Base-by-base conservation (phyloP, 768 basidiomycete species). In the Lepiota brunneoincarnata region DNA sequence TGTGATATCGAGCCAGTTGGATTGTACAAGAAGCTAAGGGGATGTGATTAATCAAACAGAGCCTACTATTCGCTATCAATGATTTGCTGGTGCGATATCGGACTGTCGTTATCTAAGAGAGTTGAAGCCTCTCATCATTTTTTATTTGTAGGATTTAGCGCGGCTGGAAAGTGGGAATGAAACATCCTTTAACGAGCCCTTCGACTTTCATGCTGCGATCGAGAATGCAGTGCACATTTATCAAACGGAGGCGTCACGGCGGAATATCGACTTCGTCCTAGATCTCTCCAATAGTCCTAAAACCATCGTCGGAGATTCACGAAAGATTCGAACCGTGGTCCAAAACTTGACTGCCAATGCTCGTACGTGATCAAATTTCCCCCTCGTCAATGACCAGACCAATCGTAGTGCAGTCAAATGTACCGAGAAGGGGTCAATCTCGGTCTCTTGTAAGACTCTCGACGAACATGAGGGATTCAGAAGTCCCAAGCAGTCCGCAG, bases 311-410 rank as follows among this genome's bases (percentile, higher is more conserved):
- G 89, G 89, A 2, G 90, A 92, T 66, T 70, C 77, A 12, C 82
- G 77, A 60, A 90, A 89, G 68, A 85, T 92, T 51, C 76, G 80
- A 54, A 89, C 87, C 1, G 83, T 91, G 20, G 80, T 92, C 0
- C 84, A 87, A 38, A 92, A 92, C 63, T 66, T 91, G 38, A 86
- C 85, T 7, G 88, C 85, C 0, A 91, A 93, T 61, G 81, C 88
- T 35, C 66, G 87, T 87, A 61, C 38, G 83, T 61, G 12, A 23
- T 28, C 14, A 28, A 23, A 28, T 26, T 17, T 44, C 15, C 23
- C 24, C 34, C 39, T 31, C 9, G 12, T 15, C 0, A 15, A 49
- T 21, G 23, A n/a, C 2, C 36, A 31, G 24, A 61, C 41, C 55
- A 14, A 54, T 26, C 43, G n/a, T 37, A 12, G 14, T 51, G 3